Conservation (phyloP, 306 rosid genomes). For the Rosa lucieae region DNA sequence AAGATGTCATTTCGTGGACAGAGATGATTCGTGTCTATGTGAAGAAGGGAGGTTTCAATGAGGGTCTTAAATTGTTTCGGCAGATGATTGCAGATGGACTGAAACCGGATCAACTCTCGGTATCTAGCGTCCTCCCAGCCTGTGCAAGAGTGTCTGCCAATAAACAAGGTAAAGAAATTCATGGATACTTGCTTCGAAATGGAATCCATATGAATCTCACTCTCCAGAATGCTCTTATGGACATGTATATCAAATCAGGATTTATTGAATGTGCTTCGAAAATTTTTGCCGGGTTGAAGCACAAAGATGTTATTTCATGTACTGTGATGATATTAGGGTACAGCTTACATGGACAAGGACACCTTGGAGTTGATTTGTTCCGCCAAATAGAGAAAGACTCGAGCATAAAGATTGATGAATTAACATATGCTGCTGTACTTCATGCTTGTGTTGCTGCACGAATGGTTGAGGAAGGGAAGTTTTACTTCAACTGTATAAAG, state of each 20-base stretch:
- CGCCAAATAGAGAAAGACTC: conserved; percentile 38
- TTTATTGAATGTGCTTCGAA: conserved; percentile 44
- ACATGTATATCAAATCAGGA: conserved; percentile 74
- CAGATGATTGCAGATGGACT: conserved; percentile 50
- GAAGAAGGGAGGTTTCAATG: conserved; percentile 61
- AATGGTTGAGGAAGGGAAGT: conserved; percentile 55
- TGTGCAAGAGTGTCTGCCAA: conserved; percentile 61
- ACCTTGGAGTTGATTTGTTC: conserved; percentile 51
- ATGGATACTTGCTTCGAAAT: conserved; percentile 59
- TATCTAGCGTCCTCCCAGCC: conserved; percentile 65
- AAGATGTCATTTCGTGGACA: conserved; percentile 67
- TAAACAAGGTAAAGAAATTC: conserved; percentile 67
- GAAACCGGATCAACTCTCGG: conserved; percentile 45
- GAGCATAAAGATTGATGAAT: conserved; percentile 37
- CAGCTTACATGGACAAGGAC: conserved; percentile 65
- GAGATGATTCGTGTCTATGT: conserved; percentile 47
- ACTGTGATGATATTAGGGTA: conserved; percentile 61
- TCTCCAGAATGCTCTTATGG: conserved; percentile 62
- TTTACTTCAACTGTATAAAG: conserved; percentile 45
- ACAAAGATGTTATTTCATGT: conserved; percentile 56
- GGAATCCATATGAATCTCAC: conserved; percentile 38
- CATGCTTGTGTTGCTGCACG: conserved; percentile 60
- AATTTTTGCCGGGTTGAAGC: conserved; percentile 44
- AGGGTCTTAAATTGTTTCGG: conserved; percentile 55
- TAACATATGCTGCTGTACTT: conserved; percentile 49